phyloP scores from a whole-genome alignment of 495 filamentous ascomycete species.

The Penicillium odoratum region DNA sequence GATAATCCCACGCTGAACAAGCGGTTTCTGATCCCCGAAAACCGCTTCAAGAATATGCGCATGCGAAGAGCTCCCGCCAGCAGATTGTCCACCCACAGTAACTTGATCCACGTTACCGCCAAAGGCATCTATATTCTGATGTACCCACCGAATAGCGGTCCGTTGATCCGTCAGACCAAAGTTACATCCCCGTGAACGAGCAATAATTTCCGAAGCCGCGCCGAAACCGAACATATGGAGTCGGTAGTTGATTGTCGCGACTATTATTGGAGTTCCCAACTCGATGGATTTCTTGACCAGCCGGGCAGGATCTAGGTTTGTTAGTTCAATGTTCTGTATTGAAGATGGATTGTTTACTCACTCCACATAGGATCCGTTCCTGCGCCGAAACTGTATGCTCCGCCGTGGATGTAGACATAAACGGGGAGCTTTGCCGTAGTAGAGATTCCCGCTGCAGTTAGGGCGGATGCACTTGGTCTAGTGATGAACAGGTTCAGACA shows the following conservation, averaged over 20 bases:
- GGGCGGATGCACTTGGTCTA: background rate
- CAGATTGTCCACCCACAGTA: conserved; percentile 6
- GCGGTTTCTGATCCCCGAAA: background rate
- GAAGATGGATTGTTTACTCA: background rate
- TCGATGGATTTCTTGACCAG: background rate
- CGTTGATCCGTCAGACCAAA: conserved; percentile 6
- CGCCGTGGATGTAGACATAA: background rate
- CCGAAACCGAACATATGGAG: conserved; percentile 5
- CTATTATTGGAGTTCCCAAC: background rate
- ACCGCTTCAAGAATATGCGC: background rate
- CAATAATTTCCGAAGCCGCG: background rate
- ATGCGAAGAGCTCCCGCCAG: conserved; percentile 3
- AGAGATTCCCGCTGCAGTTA: background rate
- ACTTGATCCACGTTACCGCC: conserved; percentile 1
- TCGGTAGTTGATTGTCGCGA: conserved; percentile 3
- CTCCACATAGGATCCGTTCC: conserved; percentile 6
- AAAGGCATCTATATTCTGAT: conserved; percentile 3
- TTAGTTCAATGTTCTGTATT: background rate
- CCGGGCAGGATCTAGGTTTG: background rate
- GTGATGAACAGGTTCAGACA: conserved; percentile 1
- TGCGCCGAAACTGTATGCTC: conserved; percentile 1
- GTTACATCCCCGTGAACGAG: background rate
- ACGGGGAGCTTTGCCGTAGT: background rate
- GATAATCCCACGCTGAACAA: background rate
- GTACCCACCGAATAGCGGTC: conserved; percentile 1